phyloP scores from a whole-genome alignment of 2,329 filamentous ascomycete genomes.

The Calonectria naviculata region DNA sequence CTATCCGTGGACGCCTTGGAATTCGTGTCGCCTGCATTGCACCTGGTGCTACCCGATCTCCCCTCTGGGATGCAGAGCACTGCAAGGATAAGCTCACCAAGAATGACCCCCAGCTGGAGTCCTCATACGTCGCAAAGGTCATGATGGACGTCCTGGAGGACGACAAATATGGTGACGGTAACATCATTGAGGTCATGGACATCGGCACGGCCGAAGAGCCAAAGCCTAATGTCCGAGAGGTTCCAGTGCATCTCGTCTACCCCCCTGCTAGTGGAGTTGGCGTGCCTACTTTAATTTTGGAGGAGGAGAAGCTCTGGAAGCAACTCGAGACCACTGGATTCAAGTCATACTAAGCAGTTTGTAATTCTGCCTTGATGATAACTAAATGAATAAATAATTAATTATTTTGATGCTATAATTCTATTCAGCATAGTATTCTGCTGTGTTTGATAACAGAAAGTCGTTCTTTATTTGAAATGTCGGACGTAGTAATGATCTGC shows the following conservation, averaged over 20 bases:
- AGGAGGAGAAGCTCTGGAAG: constrained; percentile 1
- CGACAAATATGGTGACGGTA: background rate
- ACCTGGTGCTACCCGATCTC: background rate
- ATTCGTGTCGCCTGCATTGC: background rate
- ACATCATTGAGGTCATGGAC: background rate
- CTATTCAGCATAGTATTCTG: no score
- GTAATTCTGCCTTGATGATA: no score
- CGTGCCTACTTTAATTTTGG: background rate
- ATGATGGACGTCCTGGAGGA: background rate
- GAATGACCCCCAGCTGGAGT: background rate
- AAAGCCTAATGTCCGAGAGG: background rate
- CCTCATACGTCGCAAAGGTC: background rate
- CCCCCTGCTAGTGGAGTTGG: background rate
- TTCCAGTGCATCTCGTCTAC: background rate
- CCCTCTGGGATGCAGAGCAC: background rate
- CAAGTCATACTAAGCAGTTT: background rate
- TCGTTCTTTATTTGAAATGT: no score
- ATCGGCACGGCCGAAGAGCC: background rate
- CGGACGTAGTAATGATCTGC: no score
- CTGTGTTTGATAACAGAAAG: no score
- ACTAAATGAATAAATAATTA: background rate
- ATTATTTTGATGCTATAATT: no score
- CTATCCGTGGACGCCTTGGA: background rate
- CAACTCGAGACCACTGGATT: background rate
- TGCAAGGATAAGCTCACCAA: background rate